Conservation (phyloP, 208 protist species). For the Trypanosoma avium region DNA sequence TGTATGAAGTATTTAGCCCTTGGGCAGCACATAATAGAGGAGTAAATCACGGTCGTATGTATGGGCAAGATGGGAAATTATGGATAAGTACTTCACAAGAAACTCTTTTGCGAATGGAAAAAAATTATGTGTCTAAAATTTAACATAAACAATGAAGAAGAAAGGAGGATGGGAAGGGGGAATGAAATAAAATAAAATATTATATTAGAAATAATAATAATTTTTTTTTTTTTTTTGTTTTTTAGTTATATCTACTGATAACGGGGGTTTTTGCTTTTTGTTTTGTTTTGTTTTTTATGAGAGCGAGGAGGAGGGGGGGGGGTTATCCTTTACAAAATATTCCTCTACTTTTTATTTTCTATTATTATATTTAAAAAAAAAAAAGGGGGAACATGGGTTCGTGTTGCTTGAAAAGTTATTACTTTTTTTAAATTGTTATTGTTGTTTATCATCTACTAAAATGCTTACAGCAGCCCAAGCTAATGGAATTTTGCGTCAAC, state of each 20-base stretch:
- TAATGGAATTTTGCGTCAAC: conserved; percentile 16
- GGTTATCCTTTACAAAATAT: no score
- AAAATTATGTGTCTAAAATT: conserved; percentile 22
- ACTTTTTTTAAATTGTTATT: no score
- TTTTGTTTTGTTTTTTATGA: no score
- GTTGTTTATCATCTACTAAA: no score
- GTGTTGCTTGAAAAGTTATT: no score
- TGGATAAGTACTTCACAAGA: conserved; percentile 53
- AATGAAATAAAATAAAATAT: not conserved
- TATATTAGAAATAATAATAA: not conserved
- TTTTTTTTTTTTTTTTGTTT: not conserved
- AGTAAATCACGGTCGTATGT: conserved; percentile 44
- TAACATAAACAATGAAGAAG: not conserved
- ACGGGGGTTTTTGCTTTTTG: not conserved
- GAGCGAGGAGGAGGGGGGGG: no score
- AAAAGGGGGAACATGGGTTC: no score
- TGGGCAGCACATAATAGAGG: conserved; percentile 33
- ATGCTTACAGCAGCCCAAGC: conserved; percentile 12
- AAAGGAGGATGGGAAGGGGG: not conserved
- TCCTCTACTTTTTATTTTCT: no score
- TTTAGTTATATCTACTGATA: not conserved
- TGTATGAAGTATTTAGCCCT: conserved; percentile 43
- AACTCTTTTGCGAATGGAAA: conserved; percentile 36
- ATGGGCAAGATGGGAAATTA: conserved; percentile 37
- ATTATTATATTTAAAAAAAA: no score